Conservation (phyloP, 2,329 filamentous ascomycete genomes). For the Alternaria incomplexa region DNA sequence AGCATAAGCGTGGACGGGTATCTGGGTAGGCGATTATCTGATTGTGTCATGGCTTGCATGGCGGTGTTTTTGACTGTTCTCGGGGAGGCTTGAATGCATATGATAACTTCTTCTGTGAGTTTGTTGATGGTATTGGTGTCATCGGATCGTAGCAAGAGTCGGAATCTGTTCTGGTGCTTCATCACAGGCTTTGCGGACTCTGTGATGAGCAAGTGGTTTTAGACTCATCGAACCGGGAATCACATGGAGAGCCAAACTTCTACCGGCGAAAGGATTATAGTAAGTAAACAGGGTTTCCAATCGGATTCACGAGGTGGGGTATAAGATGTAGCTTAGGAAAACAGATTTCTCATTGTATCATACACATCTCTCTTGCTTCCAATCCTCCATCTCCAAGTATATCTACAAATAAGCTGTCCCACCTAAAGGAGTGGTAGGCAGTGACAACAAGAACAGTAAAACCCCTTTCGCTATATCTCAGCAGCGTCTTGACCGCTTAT, state of each 20-base stretch:
- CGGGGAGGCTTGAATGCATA: neutral
- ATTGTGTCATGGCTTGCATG: constrained; percentile 3
- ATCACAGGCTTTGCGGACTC: neutral
- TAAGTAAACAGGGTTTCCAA: neutral
- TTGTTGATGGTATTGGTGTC: neutral
- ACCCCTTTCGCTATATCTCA: neutral
- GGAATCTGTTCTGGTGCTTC: neutral
- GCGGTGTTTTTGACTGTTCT: neutral
- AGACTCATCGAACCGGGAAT: neutral
- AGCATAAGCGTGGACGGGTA: constrained; percentile 9
- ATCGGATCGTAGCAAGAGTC: neutral
- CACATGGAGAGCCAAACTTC: neutral
- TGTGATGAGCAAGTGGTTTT: neutral
- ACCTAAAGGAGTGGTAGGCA: neutral
- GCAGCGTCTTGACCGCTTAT: neutral
- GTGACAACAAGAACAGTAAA: neutral
- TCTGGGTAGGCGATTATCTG: neutral
- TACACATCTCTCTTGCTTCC: neutral
- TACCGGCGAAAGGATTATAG: fast-evolving
- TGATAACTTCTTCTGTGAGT: neutral
- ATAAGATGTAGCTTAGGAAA: neutral
- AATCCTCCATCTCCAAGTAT: neutral
- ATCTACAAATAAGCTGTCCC: neutral
- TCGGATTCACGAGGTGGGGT: neutral
- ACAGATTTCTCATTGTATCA: neutral